Base-by-base conservation (phyloP, 2,329 filamentous ascomycete species). In the Exophiala oligosperma region DNA sequence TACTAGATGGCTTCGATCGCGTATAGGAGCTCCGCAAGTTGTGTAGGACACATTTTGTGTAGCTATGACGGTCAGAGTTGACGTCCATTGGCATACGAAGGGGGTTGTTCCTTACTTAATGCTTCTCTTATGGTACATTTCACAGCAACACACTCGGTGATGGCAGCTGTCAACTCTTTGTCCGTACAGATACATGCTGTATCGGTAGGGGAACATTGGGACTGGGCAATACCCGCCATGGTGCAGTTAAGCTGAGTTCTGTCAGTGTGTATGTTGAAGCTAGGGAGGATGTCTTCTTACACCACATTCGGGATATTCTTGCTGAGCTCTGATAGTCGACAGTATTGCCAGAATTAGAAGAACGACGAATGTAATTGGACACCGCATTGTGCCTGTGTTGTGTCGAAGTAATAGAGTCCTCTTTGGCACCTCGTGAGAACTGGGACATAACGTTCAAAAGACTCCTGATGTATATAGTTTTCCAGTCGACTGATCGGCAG, bases 1-100 rank as follows among this genome's bases (percentile, higher is more conserved):
- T 12, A 75, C 66, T 6, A 62, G 49, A 2, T 66, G 64, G 5
- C 68, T 70, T 46, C 68, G 68, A 60, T 77, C 69, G 14, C 75
- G 70, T 7, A 74, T 57, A 0, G 75, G 74, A 1, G 70, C 72
- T 29, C 69, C 67, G 54, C 77, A 80, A 37, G 69, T 64, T 17
- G 73, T 71, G 12, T 65, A 54, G 0, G 76, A 78, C 49, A 72
- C 66, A 59, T 79, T 78, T 63, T 79, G 76, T 3, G 74, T 75
- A 12, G 69, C 73, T 76, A 32, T 37, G 17, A 37, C 2, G 23
- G 23, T 40, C 7, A 41, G 40, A 40, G 2, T n/a, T 56, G 14
- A 32, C 3, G 2, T 17, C 26, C 2, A 7, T 28, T 40, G 4
- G 8, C 52, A 53, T 7, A 26, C 17, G 38, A 47, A 2, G 51